phyloP scores from a whole-genome alignment of 2,329 filamentous ascomycete genomes.

The Pezicula carpinea region DNA sequence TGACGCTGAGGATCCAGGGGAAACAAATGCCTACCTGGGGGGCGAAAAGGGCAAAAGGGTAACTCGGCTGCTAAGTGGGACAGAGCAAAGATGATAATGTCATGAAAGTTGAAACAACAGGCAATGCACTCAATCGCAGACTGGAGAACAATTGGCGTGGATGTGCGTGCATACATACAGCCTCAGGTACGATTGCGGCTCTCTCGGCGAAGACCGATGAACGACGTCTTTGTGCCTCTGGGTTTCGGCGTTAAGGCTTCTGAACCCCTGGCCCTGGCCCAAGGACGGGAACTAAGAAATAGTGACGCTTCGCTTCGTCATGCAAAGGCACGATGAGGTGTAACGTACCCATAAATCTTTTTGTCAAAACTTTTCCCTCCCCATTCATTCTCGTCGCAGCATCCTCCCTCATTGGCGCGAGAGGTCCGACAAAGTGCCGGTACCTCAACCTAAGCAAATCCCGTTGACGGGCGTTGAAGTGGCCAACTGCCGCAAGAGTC shows the following conservation, averaged over 20 bases:
- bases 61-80: conserved; percentile 24
- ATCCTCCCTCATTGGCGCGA: too few relatives aligned
- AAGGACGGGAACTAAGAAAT: neutral
- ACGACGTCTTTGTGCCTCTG: too few relatives aligned
- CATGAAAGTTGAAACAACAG: conserved; percentile 9
- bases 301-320: neutral
- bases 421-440: too few relatives aligned
- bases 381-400: neutral
- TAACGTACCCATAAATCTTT: neutral
- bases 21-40: conserved; percentile 56
- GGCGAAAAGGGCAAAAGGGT: conserved; percentile 41
- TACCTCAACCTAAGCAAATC: too few relatives aligned
- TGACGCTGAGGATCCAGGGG: conserved; percentile 49
- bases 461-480: too few relatives aligned
- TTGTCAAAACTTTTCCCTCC: neutral
- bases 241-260: neutral
- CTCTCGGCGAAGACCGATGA: too few relatives aligned
- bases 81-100: too few relatives aligned
- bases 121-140: neutral
- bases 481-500: too few relatives aligned
- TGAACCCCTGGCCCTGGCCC: neutral
- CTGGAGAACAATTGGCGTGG: neutral
- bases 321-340: neutral
- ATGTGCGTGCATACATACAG: too few relatives aligned
- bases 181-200: too few relatives aligned